Percentiles rank a stretch among this genome's conserved stretches.
phyloP scores from a whole-genome alignment of 805 yeast species.

The Saturnispora gosingensis region DNA sequence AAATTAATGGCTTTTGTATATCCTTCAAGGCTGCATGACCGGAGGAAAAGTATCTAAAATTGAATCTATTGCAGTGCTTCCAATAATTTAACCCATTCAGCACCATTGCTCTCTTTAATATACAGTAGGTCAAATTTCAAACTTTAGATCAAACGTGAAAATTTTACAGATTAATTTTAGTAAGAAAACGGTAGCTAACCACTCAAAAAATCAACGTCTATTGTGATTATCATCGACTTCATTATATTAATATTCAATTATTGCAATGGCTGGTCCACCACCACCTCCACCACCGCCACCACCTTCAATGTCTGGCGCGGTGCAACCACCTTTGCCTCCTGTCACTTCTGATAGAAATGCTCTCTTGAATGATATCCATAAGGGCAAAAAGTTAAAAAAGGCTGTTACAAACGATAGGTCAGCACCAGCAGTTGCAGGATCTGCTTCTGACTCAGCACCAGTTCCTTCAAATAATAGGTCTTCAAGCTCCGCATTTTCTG shows the following conservation, averaged over 20 bases:
- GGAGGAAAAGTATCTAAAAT: not conserved
- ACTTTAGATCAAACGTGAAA: not conserved
- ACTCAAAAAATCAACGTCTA: not conserved
- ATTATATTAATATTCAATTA: not conserved
- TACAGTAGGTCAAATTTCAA: not conserved
- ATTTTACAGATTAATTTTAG: not conserved
- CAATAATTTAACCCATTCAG: not conserved
- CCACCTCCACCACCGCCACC: conserved; percentile 55
- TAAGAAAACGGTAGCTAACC: not conserved
- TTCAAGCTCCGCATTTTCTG: conserved; percentile 19
- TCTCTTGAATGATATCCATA: conserved; percentile 73
- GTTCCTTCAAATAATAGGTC: conserved; percentile 15
- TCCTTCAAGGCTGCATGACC: too few relatives aligned
- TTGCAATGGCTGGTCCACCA: conserved; percentile 34
- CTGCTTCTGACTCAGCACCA: conserved; percentile 14
- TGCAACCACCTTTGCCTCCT: conserved; percentile 20
- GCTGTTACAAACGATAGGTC: conserved; percentile 62
- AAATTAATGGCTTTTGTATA: not conserved
- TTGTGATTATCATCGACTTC: not conserved
- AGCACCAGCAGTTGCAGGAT: conserved; percentile 42
- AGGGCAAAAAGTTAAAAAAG: conserved; percentile 52
- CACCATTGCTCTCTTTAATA: not conserved
- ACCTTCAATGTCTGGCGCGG: conserved; percentile 36
- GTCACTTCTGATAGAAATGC: conserved; percentile 38
- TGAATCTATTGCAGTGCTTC: not conserved